A percentile compares a stretch with the other conserved stretches of the same genome.
Conservation (phyloP, 331 rosid species). For the Acacia concinna region DNA sequence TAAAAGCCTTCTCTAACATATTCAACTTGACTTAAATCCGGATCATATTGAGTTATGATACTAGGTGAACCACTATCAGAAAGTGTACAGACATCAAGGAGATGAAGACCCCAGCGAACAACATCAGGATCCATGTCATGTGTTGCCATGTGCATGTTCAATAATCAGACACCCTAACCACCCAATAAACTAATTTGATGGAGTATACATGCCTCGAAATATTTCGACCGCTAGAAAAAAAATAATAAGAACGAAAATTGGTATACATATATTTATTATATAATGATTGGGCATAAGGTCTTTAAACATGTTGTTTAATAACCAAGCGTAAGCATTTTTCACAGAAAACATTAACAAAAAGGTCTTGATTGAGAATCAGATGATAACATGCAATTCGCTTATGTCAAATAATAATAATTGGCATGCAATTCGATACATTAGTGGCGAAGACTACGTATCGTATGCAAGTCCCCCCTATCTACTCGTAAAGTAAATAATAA, state of each 20-base stretch:
- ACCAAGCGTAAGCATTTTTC: neutral
- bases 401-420: neutral
- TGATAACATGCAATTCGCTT: neutral
- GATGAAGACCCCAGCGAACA: slow-evolving; percentile 89
- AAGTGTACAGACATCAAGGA: slow-evolving; percentile 74
- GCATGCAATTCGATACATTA: neutral
- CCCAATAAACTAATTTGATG: slow-evolving; percentile 29
- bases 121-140: slow-evolving; percentile 81
- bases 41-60: slow-evolving; percentile 51
- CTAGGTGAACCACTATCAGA: slow-evolving; percentile 52
- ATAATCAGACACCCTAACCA: slow-evolving; percentile 32
- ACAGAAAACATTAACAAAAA: neutral
- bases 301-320: neutral
- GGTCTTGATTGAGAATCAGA: neutral
- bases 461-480: neutral
- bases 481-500: neutral
- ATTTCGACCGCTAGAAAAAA: slow-evolving; percentile 37
- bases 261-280: neutral
- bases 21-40: slow-evolving; percentile 62
- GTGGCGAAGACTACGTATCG: neutral
- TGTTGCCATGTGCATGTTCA: slow-evolving; percentile 42
- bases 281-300: neutral
- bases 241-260: neutral
- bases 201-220: slow-evolving; percentile 3
- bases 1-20: slow-evolving; percentile 69